phyloP scores from a whole-genome alignment of 331 rosid genomes.

The Acacia concinna region DNA sequence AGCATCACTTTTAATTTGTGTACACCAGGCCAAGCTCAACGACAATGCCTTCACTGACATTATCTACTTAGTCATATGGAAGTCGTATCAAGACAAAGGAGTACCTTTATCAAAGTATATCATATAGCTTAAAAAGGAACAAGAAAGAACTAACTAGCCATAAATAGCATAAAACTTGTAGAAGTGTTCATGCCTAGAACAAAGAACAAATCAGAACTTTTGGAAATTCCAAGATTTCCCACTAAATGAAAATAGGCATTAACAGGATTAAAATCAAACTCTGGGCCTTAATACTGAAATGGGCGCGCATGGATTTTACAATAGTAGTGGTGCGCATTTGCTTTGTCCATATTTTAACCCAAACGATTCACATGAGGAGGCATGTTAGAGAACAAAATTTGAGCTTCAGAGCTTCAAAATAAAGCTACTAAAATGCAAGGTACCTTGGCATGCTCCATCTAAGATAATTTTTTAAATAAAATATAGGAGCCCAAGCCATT shows the following conservation, averaged over 20 bases:
- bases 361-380: neutral
- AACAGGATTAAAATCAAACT: constrained; percentile 7
- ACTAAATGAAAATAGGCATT: neutral
- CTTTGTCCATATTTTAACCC: neutral
- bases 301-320: neutral
- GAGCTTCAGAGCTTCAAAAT: neutral
- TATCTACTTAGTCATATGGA: constrained; percentile 48
- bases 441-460: constrained; percentile 14
- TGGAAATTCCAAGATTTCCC: neutral
- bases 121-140: constrained; percentile 1
- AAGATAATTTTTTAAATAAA: neutral
- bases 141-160: constrained; percentile 12
- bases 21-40: constrained; percentile 57
- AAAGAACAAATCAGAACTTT: constrained; percentile 18
- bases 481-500: neutral
- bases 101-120: constrained; percentile 5
- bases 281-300: constrained; percentile 16
- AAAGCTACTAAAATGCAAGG: neutral
- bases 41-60: constrained; percentile 75
- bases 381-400: neutral
- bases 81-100: constrained; percentile 21
- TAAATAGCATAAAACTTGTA: neutral
- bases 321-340: neutral
- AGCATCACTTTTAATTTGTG: constrained; percentile 43
- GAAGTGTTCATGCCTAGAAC: constrained; percentile 20